These are phyloP conservation scores for Ichthyophthirius multifiliis DNA, from an alignment of 169 alveolate genomes.

Conservation along the genomic window DNA sequence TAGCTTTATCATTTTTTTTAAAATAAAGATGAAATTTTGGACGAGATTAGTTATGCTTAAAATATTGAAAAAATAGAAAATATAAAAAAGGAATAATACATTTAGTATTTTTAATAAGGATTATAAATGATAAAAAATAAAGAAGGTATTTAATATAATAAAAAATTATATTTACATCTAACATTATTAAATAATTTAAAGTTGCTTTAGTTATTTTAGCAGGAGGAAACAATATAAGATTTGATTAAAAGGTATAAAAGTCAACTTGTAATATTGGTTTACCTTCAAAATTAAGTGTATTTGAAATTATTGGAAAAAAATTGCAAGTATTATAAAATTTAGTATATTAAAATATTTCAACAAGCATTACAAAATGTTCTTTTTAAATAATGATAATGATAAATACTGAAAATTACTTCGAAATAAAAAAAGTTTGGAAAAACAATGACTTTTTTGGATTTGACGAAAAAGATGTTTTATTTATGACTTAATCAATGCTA, in stretches of 20 bases:
- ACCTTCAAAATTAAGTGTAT: not conserved
- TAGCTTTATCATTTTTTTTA: not conserved
- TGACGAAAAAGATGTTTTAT: not conserved
- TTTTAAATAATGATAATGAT: not conserved
- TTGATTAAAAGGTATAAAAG: not conserved
- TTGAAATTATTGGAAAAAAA: not conserved
- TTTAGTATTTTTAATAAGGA: not conserved
- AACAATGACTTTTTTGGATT: not conserved
- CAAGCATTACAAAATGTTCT: not conserved
- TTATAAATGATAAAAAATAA: not conserved
- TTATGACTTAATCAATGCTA: not conserved
- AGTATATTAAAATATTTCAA: not conserved
- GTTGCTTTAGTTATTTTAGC: conserved; percentile 2
- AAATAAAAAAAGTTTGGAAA: not conserved
- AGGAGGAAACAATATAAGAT: not conserved
- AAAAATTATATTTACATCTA: not conserved
- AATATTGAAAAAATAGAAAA: not conserved
- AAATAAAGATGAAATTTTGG: not conserved
- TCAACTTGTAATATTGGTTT: not conserved
- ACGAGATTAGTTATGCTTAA: not conserved
- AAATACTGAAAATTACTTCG: not conserved
- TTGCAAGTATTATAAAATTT: not conserved
- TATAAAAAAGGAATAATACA: not conserved
- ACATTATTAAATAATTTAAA: not conserved
- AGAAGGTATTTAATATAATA: not conserved